phyloP scores from a whole-genome alignment of 805 yeast species.

The Yarrowia keelungensis region DNA sequence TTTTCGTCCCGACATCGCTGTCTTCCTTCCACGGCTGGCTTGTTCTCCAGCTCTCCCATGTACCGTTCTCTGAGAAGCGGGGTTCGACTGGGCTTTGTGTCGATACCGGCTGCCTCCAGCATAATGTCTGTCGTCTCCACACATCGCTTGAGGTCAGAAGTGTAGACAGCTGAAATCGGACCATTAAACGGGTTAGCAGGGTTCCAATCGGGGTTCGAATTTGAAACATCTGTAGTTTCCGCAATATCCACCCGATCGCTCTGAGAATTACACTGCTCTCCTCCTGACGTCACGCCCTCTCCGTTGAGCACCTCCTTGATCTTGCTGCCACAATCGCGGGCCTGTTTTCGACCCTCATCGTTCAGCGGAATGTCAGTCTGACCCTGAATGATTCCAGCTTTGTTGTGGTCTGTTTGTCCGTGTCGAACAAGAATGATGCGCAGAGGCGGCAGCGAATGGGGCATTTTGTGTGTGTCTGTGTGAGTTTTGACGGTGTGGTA shows the following conservation, averaged over 20 bases:
- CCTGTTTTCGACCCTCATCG: conserved; percentile 66
- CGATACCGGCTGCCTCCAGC: conserved; percentile 43
- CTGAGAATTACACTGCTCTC: neutral
- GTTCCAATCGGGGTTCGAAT: conserved; percentile 54
- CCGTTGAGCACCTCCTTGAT: conserved; percentile 43
- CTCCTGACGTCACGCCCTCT: neutral
- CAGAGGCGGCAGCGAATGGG: conserved; percentile 7
- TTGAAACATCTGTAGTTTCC: no score
- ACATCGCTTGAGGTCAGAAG: conserved; percentile 58
- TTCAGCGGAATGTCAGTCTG: conserved; percentile 72
- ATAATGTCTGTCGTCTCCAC: conserved; percentile 61
- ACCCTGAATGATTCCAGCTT: conserved; percentile 75
- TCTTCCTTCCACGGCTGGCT: conserved; percentile 70
- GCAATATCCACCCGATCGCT: no score
- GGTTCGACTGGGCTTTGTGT: conserved; percentile 41
- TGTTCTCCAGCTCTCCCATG: conserved; percentile 84
- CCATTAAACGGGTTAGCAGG: neutral
- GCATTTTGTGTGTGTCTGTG: neutral
- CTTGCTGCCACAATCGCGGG: conserved; percentile 59
- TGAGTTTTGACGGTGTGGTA: neutral
- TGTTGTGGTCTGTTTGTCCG: conserved; percentile 82
- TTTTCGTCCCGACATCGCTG: conserved; percentile 61
- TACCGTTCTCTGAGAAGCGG: conserved; percentile 67
- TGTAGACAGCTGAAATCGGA: conserved; percentile 49
- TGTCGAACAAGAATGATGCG: conserved; percentile 66